These are phyloP conservation scores for Fraxinus sp. DNA, from an alignment of 305 asterid species.

Conservation along the genomic window DNA sequence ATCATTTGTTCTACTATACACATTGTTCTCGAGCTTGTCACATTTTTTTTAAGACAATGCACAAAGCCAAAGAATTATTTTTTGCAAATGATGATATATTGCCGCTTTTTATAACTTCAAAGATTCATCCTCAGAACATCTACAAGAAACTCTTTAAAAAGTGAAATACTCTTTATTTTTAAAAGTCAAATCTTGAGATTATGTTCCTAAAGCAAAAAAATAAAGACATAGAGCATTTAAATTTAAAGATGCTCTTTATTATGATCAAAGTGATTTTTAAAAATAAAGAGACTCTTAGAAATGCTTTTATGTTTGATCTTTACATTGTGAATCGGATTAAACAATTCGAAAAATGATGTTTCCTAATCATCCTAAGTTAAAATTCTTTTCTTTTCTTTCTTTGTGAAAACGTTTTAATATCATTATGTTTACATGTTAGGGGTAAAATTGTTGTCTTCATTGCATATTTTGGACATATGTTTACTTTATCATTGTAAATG, in stretches of 20 bases:
- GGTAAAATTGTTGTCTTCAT: too few relatives aligned
- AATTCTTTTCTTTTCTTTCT: not conserved
- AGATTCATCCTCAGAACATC: not conserved
- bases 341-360: not conserved
- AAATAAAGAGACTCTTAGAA: too few relatives aligned
- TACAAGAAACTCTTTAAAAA: not conserved
- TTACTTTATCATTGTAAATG: too few relatives aligned
- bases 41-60: not conserved
- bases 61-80: not conserved
- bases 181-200: not conserved
- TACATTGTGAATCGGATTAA: not conserved
- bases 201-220: not conserved
- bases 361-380: not conserved
- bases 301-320: not conserved
- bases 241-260: too few relatives aligned
- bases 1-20: not conserved
- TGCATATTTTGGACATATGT: too few relatives aligned
- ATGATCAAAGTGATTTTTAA: too few relatives aligned
- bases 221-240: too few relatives aligned
- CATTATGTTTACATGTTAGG: too few relatives aligned
- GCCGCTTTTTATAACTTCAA: not conserved
- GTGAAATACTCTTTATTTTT: not conserved
- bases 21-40: not conserved
- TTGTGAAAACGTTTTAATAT: not conserved
- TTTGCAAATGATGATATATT: not conserved